Conservation (phyloP, 2,329 filamentous ascomycete genomes). For the Pyrenophora seminiperda region DNA sequence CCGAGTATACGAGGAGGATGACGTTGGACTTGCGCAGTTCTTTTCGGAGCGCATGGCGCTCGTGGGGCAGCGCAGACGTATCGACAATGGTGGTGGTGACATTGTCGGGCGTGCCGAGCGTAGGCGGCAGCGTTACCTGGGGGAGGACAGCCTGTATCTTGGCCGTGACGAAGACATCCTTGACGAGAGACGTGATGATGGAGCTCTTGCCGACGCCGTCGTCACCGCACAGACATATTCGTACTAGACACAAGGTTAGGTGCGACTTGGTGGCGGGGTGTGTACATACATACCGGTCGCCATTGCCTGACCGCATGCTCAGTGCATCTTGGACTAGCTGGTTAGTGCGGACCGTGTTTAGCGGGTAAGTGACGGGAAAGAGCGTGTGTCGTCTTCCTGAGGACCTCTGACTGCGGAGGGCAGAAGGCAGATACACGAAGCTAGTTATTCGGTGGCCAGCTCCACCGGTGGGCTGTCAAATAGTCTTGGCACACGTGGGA, state of each 20-base stretch:
- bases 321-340: conserved; percentile 12
- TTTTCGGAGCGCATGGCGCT: conserved; percentile 85
- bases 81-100: conserved; percentile 98
- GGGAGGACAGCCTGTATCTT: conserved; percentile 95
- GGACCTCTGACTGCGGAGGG: not conserved
- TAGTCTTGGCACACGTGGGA: conserved; percentile 20
- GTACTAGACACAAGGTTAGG: conserved; percentile 59
- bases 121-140: conserved; percentile 92
- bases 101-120: conserved; percentile 91
- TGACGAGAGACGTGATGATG: conserved; percentile 91
- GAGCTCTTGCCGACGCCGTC: conserved; percentile 65
- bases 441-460: not conserved
- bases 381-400: not conserved
- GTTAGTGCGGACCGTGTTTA: not conserved
- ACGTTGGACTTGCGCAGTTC: conserved; percentile 97
- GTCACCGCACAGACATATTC: conserved; percentile 95
- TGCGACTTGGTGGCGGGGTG: conserved; percentile 3
- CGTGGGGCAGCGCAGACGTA: conserved; percentile 92
- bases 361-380: not conserved
- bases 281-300: conserved; percentile 33
- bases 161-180: conserved; percentile 92
- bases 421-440: conserved; percentile 6
- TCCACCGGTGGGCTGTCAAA: conserved; percentile 7
- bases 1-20: conserved; percentile 94
- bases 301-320: conserved; percentile 29